Evolutionary conservation across 129 eudicot genomes (phyloP), one percentile per base, ranked within the genome.

Genomic region (Lonicera japonica): DNA sequence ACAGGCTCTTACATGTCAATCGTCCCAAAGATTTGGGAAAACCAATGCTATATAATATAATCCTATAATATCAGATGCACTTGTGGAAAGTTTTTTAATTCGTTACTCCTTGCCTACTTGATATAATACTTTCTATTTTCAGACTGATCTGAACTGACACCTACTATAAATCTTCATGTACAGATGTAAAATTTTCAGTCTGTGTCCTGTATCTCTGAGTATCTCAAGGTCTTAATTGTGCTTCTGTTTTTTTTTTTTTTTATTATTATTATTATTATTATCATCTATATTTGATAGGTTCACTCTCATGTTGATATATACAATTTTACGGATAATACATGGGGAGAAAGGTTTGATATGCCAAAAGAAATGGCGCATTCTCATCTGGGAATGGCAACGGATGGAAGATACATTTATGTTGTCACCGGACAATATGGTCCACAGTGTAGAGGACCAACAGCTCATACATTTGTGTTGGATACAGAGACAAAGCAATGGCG

Each of bases 301-400:
- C 96, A 92, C 73, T 92, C 99, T 64, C 99, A 92, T 80, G 99
- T 92, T 51, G 99, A 92, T 70, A 47, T 92, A 29, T 92, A 85
- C 86, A 88, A 92, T 70, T 85, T 92, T 67, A 65, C 83, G 6
- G 83, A 76, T 71, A 85, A 92, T 70, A 75, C 82, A 0, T 92
- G 99, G 99, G 87, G 78, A 36, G 92, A 67, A 62, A 80, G 92
- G 68, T 88, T 92, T 74, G 92, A 88, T 65, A 92, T 85, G 99
- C 99, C 99, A 57, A 92, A 88, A 75, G 95, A 85, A 70, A 92
- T 92, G 99, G 96, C 96, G 2, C 95, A 88, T 80, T 92, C 99
- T 22, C 99, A 92, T 83, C 65, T 92, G 50, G 99, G 99, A 55
- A 92, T 92, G 99, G 99, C 68, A 56, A 82, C 99, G 5, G 99